A percentile compares a stretch with the other conserved stretches of the same genome.
phyloP scores from a whole-genome alignment of 306 rosid species.

The Lathyrus sativus region DNA sequence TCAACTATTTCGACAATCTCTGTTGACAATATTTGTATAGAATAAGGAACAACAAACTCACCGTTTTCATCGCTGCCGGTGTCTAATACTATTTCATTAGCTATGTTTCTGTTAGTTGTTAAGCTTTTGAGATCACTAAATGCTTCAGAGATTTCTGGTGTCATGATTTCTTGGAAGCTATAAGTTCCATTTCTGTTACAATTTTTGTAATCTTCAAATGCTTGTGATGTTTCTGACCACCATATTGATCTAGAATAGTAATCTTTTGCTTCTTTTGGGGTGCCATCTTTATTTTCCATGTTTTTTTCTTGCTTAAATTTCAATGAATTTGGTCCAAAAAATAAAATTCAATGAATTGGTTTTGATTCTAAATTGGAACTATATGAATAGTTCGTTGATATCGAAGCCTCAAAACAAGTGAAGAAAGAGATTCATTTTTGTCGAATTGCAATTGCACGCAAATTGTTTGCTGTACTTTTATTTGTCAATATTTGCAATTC shows the following conservation, averaged over 20 bases:
- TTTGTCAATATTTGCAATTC: conserved; percentile 47
- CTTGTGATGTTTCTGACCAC: conserved; percentile 47
- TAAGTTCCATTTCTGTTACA: conserved; percentile 35
- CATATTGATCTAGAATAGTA: conserved; percentile 41
- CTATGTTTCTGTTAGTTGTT: conserved; percentile 4
- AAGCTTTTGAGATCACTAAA: conserved; percentile 37
- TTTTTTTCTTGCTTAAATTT: conserved; percentile 18
- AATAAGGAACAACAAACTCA: conserved; percentile 2
- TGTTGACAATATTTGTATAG: conserved; percentile 41
- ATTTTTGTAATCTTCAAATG: conserved; percentile 36
- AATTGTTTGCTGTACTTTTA: conserved; percentile 40
- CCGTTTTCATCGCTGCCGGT: neutral
- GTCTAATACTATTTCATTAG: conserved; percentile 1
- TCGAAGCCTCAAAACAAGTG: conserved; percentile 53
- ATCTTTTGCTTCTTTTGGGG: conserved; percentile 46
- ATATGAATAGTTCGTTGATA: conserved; percentile 47
- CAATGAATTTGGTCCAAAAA: neutral
- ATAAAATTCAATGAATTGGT: conserved; percentile 34
- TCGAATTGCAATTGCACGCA: conserved; percentile 21
- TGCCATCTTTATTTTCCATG: conserved; percentile 51
- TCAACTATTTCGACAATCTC: conserved; percentile 70
- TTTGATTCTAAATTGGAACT: conserved; percentile 41
- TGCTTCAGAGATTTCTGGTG: conserved; percentile 61
- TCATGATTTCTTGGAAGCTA: conserved; percentile 48
- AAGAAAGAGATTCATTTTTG: conserved; percentile 52